These are phyloP conservation scores for Zarea fungicola DNA, from an alignment of 2,329 filamentous ascomycete genomes.

Conservation along the genomic window DNA sequence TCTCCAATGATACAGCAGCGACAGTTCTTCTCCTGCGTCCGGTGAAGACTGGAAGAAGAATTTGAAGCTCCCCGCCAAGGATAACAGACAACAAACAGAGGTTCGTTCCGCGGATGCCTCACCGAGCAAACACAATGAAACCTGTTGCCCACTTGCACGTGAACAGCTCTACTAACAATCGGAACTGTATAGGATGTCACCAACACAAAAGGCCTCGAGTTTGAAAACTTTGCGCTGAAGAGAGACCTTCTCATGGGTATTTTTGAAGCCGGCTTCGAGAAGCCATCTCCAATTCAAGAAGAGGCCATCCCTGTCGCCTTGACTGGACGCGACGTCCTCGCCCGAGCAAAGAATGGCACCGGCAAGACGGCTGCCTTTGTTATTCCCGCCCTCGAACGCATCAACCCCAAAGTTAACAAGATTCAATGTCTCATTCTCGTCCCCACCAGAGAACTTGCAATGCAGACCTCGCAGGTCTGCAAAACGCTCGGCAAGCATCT, in stretches of 20 bases:
- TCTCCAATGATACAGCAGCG: constrained; percentile 30
- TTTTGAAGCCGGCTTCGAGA: constrained; percentile 98
- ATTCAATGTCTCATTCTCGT: constrained; percentile 96
- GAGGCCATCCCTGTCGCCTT: constrained; percentile 96
- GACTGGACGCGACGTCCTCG: constrained; percentile 90
- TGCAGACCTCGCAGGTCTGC: constrained; percentile 98
- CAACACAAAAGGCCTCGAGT: constrained; percentile 94
- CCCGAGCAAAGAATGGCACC: constrained; percentile 95
- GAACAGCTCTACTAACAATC: background rate
- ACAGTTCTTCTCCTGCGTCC: constrained; percentile 37
- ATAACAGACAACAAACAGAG: constrained; percentile 77
- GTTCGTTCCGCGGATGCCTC: constrained; percentile 32
- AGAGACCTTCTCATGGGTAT: constrained; percentile 97
- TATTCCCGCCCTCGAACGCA: constrained; percentile 88
- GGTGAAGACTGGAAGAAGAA: constrained; percentile 67
- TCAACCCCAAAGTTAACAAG: constrained; percentile 95
- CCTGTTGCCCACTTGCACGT: background rate
- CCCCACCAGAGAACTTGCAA: constrained; percentile 90
- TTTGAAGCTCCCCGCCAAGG: constrained; percentile 67
- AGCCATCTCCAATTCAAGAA: constrained; percentile 98
- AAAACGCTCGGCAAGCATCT: constrained; percentile 97
- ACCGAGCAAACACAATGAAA: background rate
- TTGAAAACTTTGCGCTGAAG: constrained; percentile 95
- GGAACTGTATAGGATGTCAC: constrained; percentile 80
- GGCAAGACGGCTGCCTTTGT: constrained; percentile 98